A percentile compares a stretch with the other conserved stretches of the same genome.
phyloP scores from a whole-genome alignment of 1,284 basidiomycete species.

The Ceratobasidium sp. region DNA sequence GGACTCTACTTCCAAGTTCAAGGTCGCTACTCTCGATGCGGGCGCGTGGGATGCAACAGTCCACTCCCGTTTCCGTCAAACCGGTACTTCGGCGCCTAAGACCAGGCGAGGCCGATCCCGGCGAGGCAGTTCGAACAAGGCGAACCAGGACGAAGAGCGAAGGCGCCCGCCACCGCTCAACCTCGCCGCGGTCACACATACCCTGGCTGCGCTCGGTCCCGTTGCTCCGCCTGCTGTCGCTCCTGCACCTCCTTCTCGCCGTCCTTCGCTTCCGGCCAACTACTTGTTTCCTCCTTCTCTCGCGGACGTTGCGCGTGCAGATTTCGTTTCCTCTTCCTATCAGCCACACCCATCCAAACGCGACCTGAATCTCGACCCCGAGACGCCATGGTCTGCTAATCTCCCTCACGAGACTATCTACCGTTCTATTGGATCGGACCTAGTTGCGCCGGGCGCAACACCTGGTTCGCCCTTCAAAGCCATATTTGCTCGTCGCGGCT shows the following conservation, averaged over 20 bases:
- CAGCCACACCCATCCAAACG: constrained; percentile 33
- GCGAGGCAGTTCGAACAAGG: constrained; percentile 23
- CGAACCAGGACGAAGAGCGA: constrained; percentile 1
- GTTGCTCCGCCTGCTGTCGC: not conserved
- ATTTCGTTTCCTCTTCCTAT: constrained; percentile 35
- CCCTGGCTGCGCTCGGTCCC: constrained; percentile 16
- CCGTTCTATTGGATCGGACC: constrained; percentile 8
- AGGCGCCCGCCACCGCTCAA: constrained; percentile 34
- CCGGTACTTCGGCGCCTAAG: constrained; percentile 6
- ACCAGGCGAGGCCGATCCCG: constrained; percentile 29
- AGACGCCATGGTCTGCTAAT: constrained; percentile 35
- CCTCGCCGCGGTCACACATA: constrained; percentile 23
- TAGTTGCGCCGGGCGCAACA: not conserved
- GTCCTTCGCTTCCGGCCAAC: constrained; percentile 8
- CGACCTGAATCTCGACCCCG: constrained; percentile 34
- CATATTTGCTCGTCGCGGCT: constrained; percentile 31
- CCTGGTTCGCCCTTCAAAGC: constrained; percentile 27
- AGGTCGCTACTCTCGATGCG: constrained; percentile 10
- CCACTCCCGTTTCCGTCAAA: constrained; percentile 6
- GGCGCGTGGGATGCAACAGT: constrained; percentile 31
- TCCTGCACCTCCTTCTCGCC: constrained; percentile 12
- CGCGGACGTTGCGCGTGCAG: constrained; percentile 25
- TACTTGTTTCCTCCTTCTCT: constrained; percentile 16
- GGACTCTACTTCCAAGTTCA: constrained; percentile 4
- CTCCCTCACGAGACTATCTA: constrained; percentile 34